Base-by-base conservation (phyloP, 139 green algal genomes). In the Coelastrella sp. region DNA sequence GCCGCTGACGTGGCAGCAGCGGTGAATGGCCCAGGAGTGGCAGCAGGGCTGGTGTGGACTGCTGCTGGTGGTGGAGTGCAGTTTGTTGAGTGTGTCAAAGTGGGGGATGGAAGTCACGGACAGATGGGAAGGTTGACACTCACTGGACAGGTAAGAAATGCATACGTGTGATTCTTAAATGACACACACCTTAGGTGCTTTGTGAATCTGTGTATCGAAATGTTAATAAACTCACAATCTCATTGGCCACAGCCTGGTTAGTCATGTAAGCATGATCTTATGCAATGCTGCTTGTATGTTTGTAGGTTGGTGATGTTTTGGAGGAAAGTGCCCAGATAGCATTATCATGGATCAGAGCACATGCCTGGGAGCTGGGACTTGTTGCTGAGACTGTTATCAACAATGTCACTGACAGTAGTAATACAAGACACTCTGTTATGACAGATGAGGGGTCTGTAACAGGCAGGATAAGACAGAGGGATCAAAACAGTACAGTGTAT, bases 11-110 rank as follows among this genome's bases (percentile, higher is more conserved):
- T 84, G n/a, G 50, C 66, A 19, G 87, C 93, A 62, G 62, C 89
- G 7, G 83, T 96, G 41, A 53, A 68, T 3, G 87, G 43, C 4
- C 92, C 93, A 19, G 94, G 94, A 41, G 89, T 90, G 30, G 93
- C 90, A 13, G 91, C 95, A 13, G 94, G 94, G 0, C 88, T 97
- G 85, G 93, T 95, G 32, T 97, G 94, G 94, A 97, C 94, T 3
- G 76, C 91, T 21, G 87, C 88, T 15, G 94, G 94, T 3, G 93
- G 93, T 30, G 76, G 86, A 2, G 89, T 97, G 40, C 91, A 95
- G 89, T 96, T 93, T 86, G 90, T 97, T 13, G 94, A 97, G 89
- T 92, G 89, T 41, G 89, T 79, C 43, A 62, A 68, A 19, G 89
- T 93, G 67, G 88, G 45, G 17, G 78, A 51, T 17, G 78, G 77